Base-by-base conservation (phyloP, 2,329 filamentous ascomycete genomes). In the Colletotrichum ledebouriae region DNA sequence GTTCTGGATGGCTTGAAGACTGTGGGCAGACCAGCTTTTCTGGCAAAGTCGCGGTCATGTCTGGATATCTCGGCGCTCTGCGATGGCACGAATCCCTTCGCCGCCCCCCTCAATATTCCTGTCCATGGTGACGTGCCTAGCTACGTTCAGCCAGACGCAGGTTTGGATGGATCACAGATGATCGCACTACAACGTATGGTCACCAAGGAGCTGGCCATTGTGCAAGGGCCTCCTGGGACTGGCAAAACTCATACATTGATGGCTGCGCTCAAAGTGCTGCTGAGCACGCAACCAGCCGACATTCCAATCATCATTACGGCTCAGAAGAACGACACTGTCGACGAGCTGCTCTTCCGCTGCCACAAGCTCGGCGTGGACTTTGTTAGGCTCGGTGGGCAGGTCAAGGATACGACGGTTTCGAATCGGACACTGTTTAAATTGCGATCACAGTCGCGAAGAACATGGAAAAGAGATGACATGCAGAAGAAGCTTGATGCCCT, bases 321-420 rank as follows among this genome's bases (percentile, higher is more conserved):
- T 7, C 94, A 97, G 73, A 98, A 94, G 0, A 98, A 98, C 67
- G 94, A 97, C 77, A 94, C 94, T 0, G 81, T 97, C 0, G 94
- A 98, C 73, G 94, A 97, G 75, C 82, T 98, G 0, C 82, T 97
- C 0, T 80, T 81, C 1, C 87, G 90, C 62, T 83, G 94, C 15
- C 82, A 88, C 1, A 75, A 81, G 1, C 62, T 73, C 0, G 78
- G 76, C 3, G 91, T 78, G 84, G 84, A 87, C 1, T 89, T 94
- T 65, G 80, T 83, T 10, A 84, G 85, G 2, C 75, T 87, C 10
- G 94, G 94, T 47, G 89, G 90, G 2, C 86, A 92, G 34, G 92
- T 91, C 17, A 86, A 88, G 59, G 90, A 92, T 68, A 79, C 82
- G 0, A 84, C 85, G 0, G 90, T 97, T 71, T 88, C 88, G 69